Percentiles rank a stretch among this genome's conserved stretches.
Conservation (phyloP, 2,329 filamentous ascomycete genomes). For the Diaporthe vexans region DNA sequence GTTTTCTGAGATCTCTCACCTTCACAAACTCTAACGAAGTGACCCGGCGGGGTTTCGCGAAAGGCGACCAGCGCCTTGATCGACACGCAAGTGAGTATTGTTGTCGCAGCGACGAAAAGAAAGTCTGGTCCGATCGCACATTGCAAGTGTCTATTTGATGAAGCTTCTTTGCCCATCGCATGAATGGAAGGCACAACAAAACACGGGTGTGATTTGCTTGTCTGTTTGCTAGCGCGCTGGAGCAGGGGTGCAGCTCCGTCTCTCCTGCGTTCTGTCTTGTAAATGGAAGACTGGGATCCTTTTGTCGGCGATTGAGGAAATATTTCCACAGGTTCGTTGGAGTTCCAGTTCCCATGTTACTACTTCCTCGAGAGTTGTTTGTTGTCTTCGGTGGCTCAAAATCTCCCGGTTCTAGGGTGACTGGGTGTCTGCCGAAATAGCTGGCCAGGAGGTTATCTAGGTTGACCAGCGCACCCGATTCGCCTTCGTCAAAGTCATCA, state of each 20-base stretch:
- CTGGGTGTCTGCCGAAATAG: not conserved
- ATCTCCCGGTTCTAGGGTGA: not conserved
- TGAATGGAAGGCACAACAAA: conserved; percentile 42
- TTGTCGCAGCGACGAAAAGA: conserved; percentile 41
- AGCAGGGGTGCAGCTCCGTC: not conserved
- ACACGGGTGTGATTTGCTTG: conserved; percentile 37
- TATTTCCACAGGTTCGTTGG: not conserved
- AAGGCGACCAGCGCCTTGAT: conserved; percentile 40
- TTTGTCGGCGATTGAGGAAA: not conserved
- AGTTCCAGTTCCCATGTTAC: too few species aligned
- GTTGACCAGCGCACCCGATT: not conserved
- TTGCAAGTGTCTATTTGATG: conserved; percentile 44
- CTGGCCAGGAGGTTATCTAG: not conserved
- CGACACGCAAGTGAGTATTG: conserved; percentile 36
- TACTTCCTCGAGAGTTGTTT: not conserved
- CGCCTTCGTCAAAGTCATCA: conserved; percentile 28
- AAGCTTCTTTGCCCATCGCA: conserved; percentile 39
- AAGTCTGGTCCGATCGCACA: conserved; percentile 43
- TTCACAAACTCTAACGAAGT: conserved; percentile 24
- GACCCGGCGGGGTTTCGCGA: not conserved
- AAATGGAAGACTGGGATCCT: not conserved
- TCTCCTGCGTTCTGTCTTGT: not conserved
- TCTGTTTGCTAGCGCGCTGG: not conserved
- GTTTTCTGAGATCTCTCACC: not conserved
- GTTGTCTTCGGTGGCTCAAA: not conserved